Conservation (phyloP, 441 rosid species). For the Populus hybrid region DNA sequence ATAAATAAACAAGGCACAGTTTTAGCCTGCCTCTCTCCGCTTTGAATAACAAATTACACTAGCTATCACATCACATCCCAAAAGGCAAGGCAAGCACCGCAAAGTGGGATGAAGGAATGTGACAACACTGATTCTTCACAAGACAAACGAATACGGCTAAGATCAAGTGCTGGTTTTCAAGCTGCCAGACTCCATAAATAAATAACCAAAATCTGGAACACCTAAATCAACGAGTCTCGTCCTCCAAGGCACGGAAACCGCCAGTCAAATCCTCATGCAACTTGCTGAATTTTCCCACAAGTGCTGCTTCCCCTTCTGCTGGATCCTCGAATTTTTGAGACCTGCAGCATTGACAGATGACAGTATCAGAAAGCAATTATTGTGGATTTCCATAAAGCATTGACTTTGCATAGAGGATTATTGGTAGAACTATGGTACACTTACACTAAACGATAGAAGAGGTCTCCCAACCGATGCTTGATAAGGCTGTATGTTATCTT, state of each 20-base stretch:
- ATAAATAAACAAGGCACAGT: constrained; percentile 27
- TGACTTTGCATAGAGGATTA: background rate
- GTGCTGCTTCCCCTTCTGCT: constrained; percentile 90
- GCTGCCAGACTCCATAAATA: constrained; percentile 5
- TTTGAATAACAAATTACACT: constrained; percentile 4
- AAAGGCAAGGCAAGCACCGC: background rate
- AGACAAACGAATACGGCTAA: background rate
- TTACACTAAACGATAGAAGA: constrained; percentile 94
- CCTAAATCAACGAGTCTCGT: constrained; percentile 75
- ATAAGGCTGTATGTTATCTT: constrained; percentile 88
- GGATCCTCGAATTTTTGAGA: constrained; percentile 99
- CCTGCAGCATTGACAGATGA: constrained; percentile 37
- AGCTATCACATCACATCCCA: constrained; percentile 11
- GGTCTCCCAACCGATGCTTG: constrained; percentile 97
- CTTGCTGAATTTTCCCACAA: constrained; percentile 83
- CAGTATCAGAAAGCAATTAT: background rate
- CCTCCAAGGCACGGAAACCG: constrained; percentile 96
- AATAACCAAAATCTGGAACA: constrained; percentile 5
- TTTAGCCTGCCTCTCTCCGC: constrained; percentile 6
- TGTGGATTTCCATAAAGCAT: no score
- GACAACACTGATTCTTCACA: constrained; percentile 14
- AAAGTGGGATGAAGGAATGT: constrained; percentile 2
- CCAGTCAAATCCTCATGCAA: constrained; percentile 84
- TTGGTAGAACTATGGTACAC: constrained; percentile 19
- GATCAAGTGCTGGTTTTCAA: background rate